These are phyloP conservation scores for Stereum hirsutum DNA, from an alignment of 1,284 basidiomycete species.

Conservation along the genomic window DNA sequence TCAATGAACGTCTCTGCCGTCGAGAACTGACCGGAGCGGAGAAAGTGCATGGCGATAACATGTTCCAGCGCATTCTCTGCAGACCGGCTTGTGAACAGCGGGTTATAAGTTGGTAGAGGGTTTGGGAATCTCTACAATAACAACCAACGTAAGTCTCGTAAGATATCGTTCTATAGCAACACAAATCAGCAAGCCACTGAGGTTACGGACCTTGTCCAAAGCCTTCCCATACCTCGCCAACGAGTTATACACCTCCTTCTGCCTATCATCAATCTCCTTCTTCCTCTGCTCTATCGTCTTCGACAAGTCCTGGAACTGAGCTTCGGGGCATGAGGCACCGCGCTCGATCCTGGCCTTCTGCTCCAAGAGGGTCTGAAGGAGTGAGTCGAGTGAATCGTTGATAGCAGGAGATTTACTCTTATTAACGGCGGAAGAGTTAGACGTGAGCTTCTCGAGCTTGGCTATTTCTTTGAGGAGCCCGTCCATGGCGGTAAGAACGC, in stretches of 20 bases:
- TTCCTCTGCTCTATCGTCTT: constrained; percentile 60
- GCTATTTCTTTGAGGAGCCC: constrained; percentile 63
- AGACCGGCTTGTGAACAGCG: constrained; percentile 58
- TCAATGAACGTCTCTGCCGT: constrained; percentile 65
- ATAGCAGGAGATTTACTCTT: constrained; percentile 48
- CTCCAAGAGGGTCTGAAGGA: constrained; percentile 53
- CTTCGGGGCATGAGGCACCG: constrained; percentile 44
- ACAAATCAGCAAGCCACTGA: background rate
- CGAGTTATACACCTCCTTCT: constrained; percentile 80
- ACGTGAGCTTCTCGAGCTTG: constrained; percentile 58
- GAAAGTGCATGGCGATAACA: constrained; percentile 68
- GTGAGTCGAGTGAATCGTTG: constrained; percentile 55
- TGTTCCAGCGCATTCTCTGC: constrained; percentile 59
- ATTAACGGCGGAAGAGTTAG: constrained; percentile 25
- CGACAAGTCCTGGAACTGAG: constrained; percentile 43
- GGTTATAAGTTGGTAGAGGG: constrained; percentile 54
- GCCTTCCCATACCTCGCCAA: constrained; percentile 74
- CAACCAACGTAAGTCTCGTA: no score
- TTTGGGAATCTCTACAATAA: constrained; percentile 76
- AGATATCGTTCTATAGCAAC: constrained; percentile 1
- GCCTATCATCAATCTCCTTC: constrained; percentile 79
- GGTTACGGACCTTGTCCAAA: constrained; percentile 70
- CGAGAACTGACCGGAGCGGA: constrained; percentile 73
- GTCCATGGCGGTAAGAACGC: no score
- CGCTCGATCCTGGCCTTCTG: constrained; percentile 46